These are phyloP conservation scores for Diaporthe batatas DNA, from an alignment of 2,329 filamentous ascomycete genomes.

Conservation along the genomic window DNA sequence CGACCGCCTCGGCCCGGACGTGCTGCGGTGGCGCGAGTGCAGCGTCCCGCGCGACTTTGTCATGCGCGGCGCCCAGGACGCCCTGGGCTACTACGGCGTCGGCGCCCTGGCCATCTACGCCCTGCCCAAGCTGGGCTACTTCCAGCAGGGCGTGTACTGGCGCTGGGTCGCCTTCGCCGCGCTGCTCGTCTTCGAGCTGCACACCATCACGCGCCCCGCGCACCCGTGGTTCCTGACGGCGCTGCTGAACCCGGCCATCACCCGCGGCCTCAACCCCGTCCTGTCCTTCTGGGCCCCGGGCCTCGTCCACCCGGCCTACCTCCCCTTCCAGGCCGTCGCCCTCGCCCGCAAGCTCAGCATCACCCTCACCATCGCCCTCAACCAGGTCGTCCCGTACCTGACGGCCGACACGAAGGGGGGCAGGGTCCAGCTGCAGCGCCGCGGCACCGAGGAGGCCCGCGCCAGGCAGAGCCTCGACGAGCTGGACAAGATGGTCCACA, in stretches of 20 bases:
- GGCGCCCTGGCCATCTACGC: conserved; percentile 71
- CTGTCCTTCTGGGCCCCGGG: conserved; percentile 53
- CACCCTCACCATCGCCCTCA: conserved; percentile 85
- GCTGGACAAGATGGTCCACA: conserved; percentile 70
- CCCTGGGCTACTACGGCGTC: conserved; percentile 72
- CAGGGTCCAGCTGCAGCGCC: conserved; percentile 48
- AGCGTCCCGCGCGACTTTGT: conserved; percentile 81
- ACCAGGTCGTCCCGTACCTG: conserved; percentile 81
- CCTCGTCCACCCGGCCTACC: conserved; percentile 69
- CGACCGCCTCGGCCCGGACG: conserved; percentile 85
- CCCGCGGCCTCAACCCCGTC: conserved; percentile 50
- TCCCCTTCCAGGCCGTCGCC: conserved; percentile 87
- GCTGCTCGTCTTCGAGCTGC: conserved; percentile 69
- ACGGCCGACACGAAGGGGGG: conserved; percentile 54
- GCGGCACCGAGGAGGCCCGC: conserved; percentile 62
- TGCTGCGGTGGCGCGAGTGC: conserved; percentile 75
- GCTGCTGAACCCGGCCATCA: conserved; percentile 60
- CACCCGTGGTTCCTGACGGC: conserved; percentile 60
- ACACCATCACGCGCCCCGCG: conserved; percentile 66
- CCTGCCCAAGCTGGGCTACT: conserved; percentile 74
- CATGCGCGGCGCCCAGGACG: conserved; percentile 69
- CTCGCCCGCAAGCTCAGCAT: conserved; percentile 82
- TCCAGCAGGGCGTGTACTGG: conserved; percentile 76
- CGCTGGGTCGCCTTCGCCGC: conserved; percentile 70
- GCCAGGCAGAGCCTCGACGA: conserved; percentile 73